Base-by-base conservation (phyloP, 129 eudicot genomes). In the Gnaphalium uliginosum region DNA sequence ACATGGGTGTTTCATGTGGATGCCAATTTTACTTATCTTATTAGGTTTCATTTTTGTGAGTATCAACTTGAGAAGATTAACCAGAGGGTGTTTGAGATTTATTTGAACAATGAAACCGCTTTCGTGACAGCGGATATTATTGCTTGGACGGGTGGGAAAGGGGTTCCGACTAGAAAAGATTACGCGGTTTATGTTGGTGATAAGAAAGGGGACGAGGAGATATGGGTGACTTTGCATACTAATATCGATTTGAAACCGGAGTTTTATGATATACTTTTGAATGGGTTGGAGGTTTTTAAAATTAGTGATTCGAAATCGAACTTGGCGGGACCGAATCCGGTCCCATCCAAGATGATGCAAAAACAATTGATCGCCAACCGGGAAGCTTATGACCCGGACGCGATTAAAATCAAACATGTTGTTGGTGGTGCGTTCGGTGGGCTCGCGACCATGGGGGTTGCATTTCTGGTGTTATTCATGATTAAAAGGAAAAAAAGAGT, bases 211-310 rank as follows among this genome's bases (percentile, higher is more conserved):
- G 86, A 88, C 6, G 83, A 78, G 33, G 77, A 69, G 23, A 51
- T 92, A 4, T 86, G 87, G 88, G 82, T 92, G 46, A 86, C 85
- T 21, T 64, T 93, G 53, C 86, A 80, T 11, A 89, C 96, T 0
- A 66, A 81, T 27, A 59, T 59, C 11, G 57, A 61, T 14, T 26
- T 58, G 2, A 37, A 73, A 32, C 87, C 96, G 6, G 78, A 84
- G 66, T 89, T 29, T 37, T 75, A 72, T 26, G 93, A 93, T 69
- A 75, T 89, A 0, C 66, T 90, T 57, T 77, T 93, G 6, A 90
- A 93, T 57, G 96, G 98, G 2, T 78, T 93, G 74, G 98, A 93
- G 78, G 62, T 93, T 46, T 93, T 90, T 51, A 93, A 93, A 68
- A 39, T 93, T 29, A 81, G 85, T 2, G 96, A 88, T 53, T 25